Percentiles rank a stretch among this genome's conserved stretches.
phyloP scores from a whole-genome alignment of 495 filamentous ascomycete genomes.

The Trichoderma asperelloides region DNA sequence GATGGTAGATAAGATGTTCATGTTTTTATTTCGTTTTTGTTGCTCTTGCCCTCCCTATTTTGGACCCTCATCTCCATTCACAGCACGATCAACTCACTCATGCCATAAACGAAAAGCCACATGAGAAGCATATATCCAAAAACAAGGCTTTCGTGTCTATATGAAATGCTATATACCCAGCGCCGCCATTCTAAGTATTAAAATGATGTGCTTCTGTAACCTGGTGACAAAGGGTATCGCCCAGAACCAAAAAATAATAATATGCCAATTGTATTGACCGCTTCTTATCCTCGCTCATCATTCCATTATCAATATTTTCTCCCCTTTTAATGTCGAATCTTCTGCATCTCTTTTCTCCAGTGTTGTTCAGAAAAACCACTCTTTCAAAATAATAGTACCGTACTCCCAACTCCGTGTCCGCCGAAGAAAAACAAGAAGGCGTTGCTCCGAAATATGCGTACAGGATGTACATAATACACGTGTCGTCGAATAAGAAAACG shows the following conservation, averaged over 20 bases:
- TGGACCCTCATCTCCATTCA: neutral
- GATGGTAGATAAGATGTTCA: no score
- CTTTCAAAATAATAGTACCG: neutral
- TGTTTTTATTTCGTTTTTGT: no score
- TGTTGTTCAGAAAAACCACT: neutral
- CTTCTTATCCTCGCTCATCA: neutral
- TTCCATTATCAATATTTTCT: neutral
- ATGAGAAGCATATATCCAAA: neutral
- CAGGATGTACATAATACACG: conserved; percentile 4
- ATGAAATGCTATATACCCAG: neutral
- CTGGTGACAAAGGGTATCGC: neutral
- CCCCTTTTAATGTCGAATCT: neutral
- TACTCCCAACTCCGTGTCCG: conserved; percentile 2
- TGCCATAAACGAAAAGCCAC: no score
- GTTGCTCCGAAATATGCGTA: neutral
- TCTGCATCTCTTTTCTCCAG: neutral
- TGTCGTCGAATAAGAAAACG: neutral
- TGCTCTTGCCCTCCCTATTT: no score
- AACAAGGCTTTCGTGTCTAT: neutral
- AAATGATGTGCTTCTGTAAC: neutral
- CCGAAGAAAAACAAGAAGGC: neutral
- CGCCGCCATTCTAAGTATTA: neutral
- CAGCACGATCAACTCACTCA: neutral
- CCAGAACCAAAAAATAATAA: neutral
- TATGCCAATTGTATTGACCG: neutral